Percentiles rank a stretch among this genome's conserved stretches.
Evolutionary conservation across 1,139 yeast species (phyloP).

Genomic region (Suzukiozyma palmioleophila): DNA sequence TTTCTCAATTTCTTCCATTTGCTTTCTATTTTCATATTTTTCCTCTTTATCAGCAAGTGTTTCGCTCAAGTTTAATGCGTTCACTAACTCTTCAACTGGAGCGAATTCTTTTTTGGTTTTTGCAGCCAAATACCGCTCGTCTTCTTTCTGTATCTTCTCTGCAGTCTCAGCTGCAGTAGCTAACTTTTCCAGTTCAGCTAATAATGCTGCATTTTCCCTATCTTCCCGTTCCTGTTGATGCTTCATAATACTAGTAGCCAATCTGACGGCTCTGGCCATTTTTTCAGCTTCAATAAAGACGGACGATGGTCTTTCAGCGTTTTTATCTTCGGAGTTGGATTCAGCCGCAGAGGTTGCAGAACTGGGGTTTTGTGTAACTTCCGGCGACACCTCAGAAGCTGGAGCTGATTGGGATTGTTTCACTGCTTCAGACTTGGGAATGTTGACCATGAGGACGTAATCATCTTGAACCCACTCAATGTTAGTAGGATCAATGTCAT

Average conservation of each 20-base stretch:
- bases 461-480: conserved; percentile 35
- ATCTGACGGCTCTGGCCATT: conserved; percentile 1
- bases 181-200: conserved; percentile 1
- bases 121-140: neutral
- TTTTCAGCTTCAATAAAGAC: conserved; percentile 4
- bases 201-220: neutral
- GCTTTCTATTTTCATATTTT: conserved; percentile 1
- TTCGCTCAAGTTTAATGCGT: neutral
- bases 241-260: neutral
- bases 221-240: neutral
- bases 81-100: conserved; percentile 1
- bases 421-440: conserved; percentile 31
- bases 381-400: neutral
- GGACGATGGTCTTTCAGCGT: neutral
- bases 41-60: neutral
- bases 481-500: conserved; percentile 28
- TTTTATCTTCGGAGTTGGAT: neutral
- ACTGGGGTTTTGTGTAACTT: neutral
- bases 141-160: neutral
- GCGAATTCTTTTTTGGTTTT: conserved; percentile 1
- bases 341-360: neutral
- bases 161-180: neutral
- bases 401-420: neutral
- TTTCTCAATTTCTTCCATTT: neutral
- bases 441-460: conserved; percentile 35